phyloP scores from a whole-genome alignment of 169 alveolate genomes.

The Eimeria sp. region DNA sequence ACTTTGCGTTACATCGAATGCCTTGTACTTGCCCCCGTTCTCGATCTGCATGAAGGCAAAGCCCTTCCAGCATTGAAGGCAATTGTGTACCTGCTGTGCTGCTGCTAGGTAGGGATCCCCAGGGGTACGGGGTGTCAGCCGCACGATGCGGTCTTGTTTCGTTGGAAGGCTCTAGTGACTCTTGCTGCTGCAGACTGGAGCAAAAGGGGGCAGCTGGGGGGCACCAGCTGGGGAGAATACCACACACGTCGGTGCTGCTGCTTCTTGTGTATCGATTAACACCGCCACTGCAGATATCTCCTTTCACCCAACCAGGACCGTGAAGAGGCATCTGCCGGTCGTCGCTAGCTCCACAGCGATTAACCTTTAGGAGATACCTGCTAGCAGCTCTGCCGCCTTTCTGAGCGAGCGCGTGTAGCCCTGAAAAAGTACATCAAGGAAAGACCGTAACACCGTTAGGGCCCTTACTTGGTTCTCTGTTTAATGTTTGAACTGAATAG shows the following conservation, averaged over 20 bases:
- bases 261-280: slow-evolving; percentile 39
- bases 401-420: not conserved
- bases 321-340: slow-evolving; percentile 13
- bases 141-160: not conserved
- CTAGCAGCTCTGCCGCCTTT: slow-evolving; percentile 11
- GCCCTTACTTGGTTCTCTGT: not conserved
- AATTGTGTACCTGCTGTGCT: not conserved
- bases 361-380: not conserved
- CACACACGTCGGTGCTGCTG: slow-evolving; percentile 50
- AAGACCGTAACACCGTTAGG: not conserved
- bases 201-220: slow-evolving; percentile 2
- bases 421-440: slow-evolving; percentile 3
- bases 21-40: slow-evolving; percentile 28
- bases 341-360: slow-evolving; percentile 45
- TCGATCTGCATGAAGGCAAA: slow-evolving; percentile 42
- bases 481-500: not conserved
- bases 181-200: slow-evolving; percentile 5
- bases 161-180: not conserved
- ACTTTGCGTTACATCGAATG: not conserved
- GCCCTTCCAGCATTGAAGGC: slow-evolving; percentile 39
- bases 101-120: not conserved
- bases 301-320: not conserved
- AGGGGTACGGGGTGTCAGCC: not conserved
- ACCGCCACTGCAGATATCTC: not conserved
- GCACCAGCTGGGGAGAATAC: not conserved